Conservation (phyloP, 495 filamentous ascomycete species). For the Thozetella sp. region DNA sequence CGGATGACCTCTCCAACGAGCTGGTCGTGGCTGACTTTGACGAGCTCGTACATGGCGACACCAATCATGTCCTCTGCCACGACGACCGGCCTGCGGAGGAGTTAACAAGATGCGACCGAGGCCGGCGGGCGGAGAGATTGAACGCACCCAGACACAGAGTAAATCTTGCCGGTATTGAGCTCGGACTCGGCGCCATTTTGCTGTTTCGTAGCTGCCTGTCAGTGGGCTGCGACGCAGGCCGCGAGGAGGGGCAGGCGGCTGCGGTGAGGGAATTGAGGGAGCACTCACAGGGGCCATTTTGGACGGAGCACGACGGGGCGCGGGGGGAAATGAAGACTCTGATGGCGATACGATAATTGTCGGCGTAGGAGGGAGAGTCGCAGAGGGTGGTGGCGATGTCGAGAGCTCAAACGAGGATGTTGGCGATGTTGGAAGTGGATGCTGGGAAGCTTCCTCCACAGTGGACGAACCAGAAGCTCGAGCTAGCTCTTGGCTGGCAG, state of each 20-base stretch:
- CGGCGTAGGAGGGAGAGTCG: slow-evolving; percentile 15
- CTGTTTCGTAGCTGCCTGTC: slow-evolving; percentile 3
- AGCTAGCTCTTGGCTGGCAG: background rate
- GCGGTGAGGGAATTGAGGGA: slow-evolving; percentile 8
- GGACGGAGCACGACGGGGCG: slow-evolving; percentile 31
- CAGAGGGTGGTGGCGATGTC: slow-evolving; percentile 22
- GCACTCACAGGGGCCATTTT: slow-evolving; percentile 65
- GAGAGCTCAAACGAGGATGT: slow-evolving; percentile 36
- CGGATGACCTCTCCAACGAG: slow-evolving; percentile 98
- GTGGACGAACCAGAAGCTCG: background rate
- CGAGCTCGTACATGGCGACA: slow-evolving; percentile 99
- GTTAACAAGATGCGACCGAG: slow-evolving; percentile 19
- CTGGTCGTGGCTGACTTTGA: slow-evolving; percentile 84
- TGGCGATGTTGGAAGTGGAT: slow-evolving; percentile 37
- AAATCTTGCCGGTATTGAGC: slow-evolving; percentile 62
- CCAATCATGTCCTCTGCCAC: slow-evolving; percentile 98
- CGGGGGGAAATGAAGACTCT: slow-evolving; percentile 21
- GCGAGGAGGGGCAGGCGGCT: slow-evolving; percentile 6
- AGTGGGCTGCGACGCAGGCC: slow-evolving; percentile 2
- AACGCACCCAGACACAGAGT: slow-evolving; percentile 78
- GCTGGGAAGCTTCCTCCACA: slow-evolving; percentile 29
- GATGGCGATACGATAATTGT: slow-evolving; percentile 18
- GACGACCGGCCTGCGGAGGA: slow-evolving; percentile 76
- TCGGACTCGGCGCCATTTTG: slow-evolving; percentile 37
- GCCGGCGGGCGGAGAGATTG: slow-evolving; percentile 6